Conservation (phyloP, 23 red algal genomes). For the Gracilaria domingensis region DNA sequence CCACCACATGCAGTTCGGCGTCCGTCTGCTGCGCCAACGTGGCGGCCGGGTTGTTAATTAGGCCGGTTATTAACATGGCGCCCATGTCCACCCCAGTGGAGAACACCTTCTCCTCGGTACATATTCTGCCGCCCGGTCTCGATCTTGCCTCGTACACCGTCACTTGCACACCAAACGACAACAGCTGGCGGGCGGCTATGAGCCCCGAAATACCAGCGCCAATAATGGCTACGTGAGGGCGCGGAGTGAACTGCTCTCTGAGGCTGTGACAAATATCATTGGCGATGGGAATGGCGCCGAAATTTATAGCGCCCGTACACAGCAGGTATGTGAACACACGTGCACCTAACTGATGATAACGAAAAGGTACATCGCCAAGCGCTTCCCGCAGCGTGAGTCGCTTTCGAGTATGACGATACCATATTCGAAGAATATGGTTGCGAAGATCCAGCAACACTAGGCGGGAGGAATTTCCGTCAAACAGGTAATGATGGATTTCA, state of each 20-base stretch:
- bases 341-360: constrained; percentile 54
- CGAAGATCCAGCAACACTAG: constrained; percentile 76
- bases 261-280: not conserved
- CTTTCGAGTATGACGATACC: constrained; percentile 69
- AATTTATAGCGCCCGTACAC: constrained; percentile 79
- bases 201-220: constrained; percentile 92
- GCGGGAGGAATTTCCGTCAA: constrained; percentile 22
- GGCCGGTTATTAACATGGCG: constrained; percentile 92
- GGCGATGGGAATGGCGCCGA: constrained; percentile 65
- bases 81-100: constrained; percentile 77
- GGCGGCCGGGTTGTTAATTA: constrained; percentile 81
- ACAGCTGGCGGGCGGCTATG: constrained; percentile 82
- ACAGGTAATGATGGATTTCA: constrained; percentile 60
- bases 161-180: constrained; percentile 64
- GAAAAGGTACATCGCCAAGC: constrained; percentile 54
- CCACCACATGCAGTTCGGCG: constrained; percentile 40
- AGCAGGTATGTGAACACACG: constrained; percentile 69
- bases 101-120: constrained; percentile 53
- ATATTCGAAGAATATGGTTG: constrained; percentile 93
- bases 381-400: constrained; percentile 35
- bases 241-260: not conserved
- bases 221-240: constrained; percentile 65
- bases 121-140: constrained; percentile 83
- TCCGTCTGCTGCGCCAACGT: constrained; percentile 75
- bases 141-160: constrained; percentile 77